A percentile compares a stretch with the other conserved stretches of the same genome.
Evolutionary conservation across 106 monocot species (phyloP).

Genomic region (Vanilla planifolia): DNA sequence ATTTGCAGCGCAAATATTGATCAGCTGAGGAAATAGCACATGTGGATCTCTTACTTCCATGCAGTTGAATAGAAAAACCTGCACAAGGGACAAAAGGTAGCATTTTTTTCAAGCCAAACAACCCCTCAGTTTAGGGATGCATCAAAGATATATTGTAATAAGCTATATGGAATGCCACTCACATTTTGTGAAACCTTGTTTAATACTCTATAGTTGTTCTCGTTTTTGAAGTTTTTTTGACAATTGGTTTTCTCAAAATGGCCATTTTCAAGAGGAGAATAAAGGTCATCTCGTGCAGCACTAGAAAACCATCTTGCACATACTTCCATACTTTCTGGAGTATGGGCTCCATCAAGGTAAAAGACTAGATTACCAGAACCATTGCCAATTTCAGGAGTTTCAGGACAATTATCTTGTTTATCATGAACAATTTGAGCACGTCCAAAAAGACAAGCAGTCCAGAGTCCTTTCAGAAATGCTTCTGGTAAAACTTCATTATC

Average conservation of each 20-base stretch:
- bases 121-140: background rate
- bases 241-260: background rate
- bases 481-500: conserved; percentile 41
- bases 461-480: conserved; percentile 63
- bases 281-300: conserved; percentile 15
- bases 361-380: conserved; percentile 46
- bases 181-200: conserved; percentile 40
- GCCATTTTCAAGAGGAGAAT: conserved; percentile 6
- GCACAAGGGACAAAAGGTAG: conserved; percentile 10
- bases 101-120: background rate
- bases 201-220: conserved; percentile 13
- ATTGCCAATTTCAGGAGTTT: conserved; percentile 13
- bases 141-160: background rate
- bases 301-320: conserved; percentile 85
- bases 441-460: conserved; percentile 44
- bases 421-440: conserved; percentile 73
- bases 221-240: background rate
- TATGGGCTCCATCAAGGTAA: conserved; percentile 95
- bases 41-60: conserved; percentile 86
- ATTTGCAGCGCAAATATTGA: conserved; percentile 42
- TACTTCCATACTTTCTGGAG: conserved; percentile 83
- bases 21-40: conserved; percentile 59
- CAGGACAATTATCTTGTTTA: conserved; percentile 11
- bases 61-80: conserved; percentile 97
- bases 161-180: conserved; percentile 1